phyloP scores from a whole-genome alignment of 2,329 filamentous ascomycete species.

The Penicillium capsulatum region DNA sequence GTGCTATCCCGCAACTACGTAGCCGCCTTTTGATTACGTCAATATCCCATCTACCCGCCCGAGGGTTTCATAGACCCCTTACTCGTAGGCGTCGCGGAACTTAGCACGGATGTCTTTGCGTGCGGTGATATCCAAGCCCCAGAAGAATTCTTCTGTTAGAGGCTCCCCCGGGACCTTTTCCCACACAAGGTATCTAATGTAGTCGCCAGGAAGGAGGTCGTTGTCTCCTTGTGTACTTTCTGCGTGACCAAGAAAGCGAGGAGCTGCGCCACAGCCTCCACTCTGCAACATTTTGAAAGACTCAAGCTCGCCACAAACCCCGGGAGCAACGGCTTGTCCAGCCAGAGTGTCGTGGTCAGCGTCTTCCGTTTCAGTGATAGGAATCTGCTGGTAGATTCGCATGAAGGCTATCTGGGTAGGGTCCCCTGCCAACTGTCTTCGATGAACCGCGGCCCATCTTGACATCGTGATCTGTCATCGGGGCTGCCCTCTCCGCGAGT shows the following conservation, averaged over 20 bases:
- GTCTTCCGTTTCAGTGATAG: slow-evolving; percentile 13
- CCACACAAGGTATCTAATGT: slow-evolving; percentile 17
- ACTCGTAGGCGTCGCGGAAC: slow-evolving; percentile 17
- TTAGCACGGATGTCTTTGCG: slow-evolving; percentile 16
- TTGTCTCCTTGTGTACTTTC: slow-evolving; percentile 13
- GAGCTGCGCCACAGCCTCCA: slow-evolving; percentile 14
- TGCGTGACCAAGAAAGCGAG: slow-evolving; percentile 15
- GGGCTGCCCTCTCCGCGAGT: slow-evolving; percentile 5
- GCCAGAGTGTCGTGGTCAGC: slow-evolving; percentile 11
- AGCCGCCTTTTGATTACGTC: slow-evolving; percentile 12
- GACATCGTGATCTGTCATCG: slow-evolving; percentile 7
- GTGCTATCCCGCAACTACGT: slow-evolving; percentile 10
- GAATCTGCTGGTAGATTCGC: slow-evolving; percentile 18
- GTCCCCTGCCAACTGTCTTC: slow-evolving; percentile 11
- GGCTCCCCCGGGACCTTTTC: slow-evolving; percentile 15
- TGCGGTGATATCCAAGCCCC: slow-evolving; percentile 9
- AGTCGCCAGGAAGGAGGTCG: slow-evolving; percentile 16
- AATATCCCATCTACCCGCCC: slow-evolving; percentile 4
- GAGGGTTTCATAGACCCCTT: slow-evolving; percentile 11
- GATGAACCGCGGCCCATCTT: slow-evolving; percentile 7
- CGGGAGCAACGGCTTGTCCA: slow-evolving; percentile 9
- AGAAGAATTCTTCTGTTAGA: slow-evolving; percentile 15
- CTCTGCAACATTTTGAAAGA: slow-evolving; percentile 9
- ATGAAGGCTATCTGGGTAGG: slow-evolving; percentile 14
- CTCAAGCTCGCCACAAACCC: slow-evolving; percentile 16